Evolutionary conservation across 805 yeast species (phyloP).

Genomic region (Pichia paraexigua): DNA sequence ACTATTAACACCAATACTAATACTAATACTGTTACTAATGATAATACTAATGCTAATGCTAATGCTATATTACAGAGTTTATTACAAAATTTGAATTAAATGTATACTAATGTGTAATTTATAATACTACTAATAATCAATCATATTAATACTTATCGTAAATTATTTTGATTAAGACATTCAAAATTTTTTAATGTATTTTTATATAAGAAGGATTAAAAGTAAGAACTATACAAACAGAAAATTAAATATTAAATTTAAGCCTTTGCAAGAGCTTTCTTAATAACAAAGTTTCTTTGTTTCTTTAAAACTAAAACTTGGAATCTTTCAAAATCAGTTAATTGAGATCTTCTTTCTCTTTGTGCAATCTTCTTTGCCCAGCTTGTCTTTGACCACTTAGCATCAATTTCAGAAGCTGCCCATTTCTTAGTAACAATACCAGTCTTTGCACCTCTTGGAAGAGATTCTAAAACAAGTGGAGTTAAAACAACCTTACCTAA

Average conservation of each 20-base stretch:
- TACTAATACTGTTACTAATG: too few relatives aligned
- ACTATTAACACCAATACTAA: too few relatives aligned
- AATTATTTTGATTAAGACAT: background rate
- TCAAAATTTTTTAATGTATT: background rate
- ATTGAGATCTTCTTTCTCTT: constrained; percentile 86
- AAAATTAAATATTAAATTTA: constrained; percentile 31
- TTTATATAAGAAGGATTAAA: background rate
- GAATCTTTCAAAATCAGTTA: constrained; percentile 98
- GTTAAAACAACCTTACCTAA: constrained; percentile 88
- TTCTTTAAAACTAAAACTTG: constrained; percentile 95
- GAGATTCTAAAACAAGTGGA: constrained; percentile 73
- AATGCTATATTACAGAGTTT: background rate
- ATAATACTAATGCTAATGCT: background rate
- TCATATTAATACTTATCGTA: too few relatives aligned
- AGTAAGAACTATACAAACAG: background rate
- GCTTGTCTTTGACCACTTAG: constrained; percentile 86
- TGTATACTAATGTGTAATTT: background rate
- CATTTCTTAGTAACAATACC: constrained; percentile 84
- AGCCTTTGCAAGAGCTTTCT: constrained; percentile 96
- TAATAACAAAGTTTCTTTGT: constrained; percentile 92
- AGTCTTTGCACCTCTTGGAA: constrained; percentile 95
- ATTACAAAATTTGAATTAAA: background rate
- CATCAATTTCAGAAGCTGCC: constrained; percentile 80
- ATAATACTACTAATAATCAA: too few relatives aligned
- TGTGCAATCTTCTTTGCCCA: constrained; percentile 99